phyloP scores from a whole-genome alignment of 2,329 filamentous ascomycete species.

The Diplodia mutila region DNA sequence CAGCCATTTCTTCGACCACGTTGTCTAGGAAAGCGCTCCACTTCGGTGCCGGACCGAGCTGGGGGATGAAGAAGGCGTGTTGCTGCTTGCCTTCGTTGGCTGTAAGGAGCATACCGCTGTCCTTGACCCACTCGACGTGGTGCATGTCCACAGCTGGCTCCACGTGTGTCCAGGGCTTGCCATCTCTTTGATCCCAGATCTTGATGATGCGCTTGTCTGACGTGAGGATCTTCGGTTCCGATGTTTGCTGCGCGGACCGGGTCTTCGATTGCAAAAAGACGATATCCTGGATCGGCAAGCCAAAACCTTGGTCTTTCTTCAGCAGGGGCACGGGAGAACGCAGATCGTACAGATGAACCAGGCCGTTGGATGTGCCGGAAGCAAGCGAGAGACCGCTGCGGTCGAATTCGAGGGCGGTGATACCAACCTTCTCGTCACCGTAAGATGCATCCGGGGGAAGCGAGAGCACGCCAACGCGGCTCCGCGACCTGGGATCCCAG shows the following conservation, averaged over 20 bases:
- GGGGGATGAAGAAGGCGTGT: conserved; percentile 92
- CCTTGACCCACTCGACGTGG: conserved; percentile 87
- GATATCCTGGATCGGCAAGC: conserved; percentile 86
- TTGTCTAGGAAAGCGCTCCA: conserved; percentile 99
- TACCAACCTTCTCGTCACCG: conserved; percentile 57
- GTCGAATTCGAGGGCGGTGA: conserved; percentile 87
- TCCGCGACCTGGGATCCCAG: conserved; percentile 87
- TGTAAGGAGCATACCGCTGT: conserved; percentile 92
- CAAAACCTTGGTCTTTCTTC: conserved; percentile 94
- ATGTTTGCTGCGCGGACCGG: conserved; percentile 64
- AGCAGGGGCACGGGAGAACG: conserved; percentile 83
- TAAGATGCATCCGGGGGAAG: conserved; percentile 47
- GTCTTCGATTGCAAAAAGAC: conserved; percentile 70
- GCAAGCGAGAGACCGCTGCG: conserved; percentile 82
- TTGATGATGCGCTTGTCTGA: conserved; percentile 97
- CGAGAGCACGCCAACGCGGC: conserved; percentile 76
- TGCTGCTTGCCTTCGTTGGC: conserved; percentile 96
- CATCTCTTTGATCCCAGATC: conserved; percentile 84
- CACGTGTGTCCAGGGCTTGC: conserved; percentile 91
- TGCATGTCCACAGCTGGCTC: conserved; percentile 96
- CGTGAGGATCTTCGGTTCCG: conserved; percentile 77
- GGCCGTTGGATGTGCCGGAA: conserved; percentile 83
- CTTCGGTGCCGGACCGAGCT: conserved; percentile 86
- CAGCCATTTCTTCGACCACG: conserved; percentile 97
- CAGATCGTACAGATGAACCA: conserved; percentile 89